Conservation (phyloP, 305 asterid species). For the Solanum hybrid region DNA sequence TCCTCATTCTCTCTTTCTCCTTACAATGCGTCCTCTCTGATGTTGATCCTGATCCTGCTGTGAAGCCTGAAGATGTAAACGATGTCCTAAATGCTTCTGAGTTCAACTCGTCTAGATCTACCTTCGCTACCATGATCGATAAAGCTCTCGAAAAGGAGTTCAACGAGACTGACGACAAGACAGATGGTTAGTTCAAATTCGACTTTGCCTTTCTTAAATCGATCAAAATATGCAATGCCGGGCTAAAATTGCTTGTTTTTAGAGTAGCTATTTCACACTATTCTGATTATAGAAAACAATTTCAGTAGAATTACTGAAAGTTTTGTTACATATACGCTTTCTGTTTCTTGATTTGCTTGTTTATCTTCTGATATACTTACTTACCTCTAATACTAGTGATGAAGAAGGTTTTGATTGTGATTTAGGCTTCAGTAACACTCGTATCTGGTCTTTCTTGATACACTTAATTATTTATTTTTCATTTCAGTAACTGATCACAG, state of each 20-base stretch:
- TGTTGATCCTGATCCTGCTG: conserved; percentile 35
- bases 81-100: conserved; percentile 17
- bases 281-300: not conserved
- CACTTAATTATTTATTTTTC: not conserved
- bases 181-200: conserved; percentile 41
- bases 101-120: conserved; percentile 26
- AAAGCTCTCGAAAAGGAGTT: conserved; percentile 72
- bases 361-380: not conserved
- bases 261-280: not conserved
- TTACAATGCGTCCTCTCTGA: conserved; percentile 13
- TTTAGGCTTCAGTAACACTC: not conserved
- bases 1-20: conserved; percentile 13
- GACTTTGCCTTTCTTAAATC: not conserved
- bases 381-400: not conserved
- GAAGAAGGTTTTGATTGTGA: not conserved
- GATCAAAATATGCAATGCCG: not conserved
- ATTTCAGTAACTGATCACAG: conserved; percentile 1
- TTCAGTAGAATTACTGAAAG: not conserved
- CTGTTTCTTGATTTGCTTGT: not conserved
- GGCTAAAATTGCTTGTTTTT: not conserved
- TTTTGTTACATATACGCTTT: not conserved
- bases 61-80: conserved; percentile 12
- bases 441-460: not conserved
- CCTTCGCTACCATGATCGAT: conserved; percentile 51
- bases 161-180: conserved; percentile 58